These are phyloP conservation scores for Hyphopichia buzzinii DNA, from an alignment of 1,139 yeast genomes.

Conservation along the genomic window DNA sequence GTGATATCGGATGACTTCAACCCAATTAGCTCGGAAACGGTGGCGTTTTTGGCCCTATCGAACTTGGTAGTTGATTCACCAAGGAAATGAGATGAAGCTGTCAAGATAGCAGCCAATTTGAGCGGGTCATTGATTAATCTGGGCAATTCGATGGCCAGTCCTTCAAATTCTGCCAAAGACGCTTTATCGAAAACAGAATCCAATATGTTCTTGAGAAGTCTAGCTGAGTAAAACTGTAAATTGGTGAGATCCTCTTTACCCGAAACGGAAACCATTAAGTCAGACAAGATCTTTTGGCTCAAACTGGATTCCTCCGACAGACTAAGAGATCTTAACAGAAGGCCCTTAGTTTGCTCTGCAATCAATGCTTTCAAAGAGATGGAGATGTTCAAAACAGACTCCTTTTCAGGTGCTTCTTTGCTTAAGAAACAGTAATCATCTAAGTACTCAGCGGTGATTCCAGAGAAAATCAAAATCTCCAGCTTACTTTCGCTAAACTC, in stretches of 20 bases:
- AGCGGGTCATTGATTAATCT: slow-evolving; percentile 32
- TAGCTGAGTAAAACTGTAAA: slow-evolving; percentile 22
- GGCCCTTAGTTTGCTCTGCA: not conserved
- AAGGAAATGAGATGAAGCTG: slow-evolving; percentile 35
- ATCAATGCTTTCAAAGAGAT: not conserved
- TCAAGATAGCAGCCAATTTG: slow-evolving; percentile 36
- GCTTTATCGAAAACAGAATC: slow-evolving; percentile 27
- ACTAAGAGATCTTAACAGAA: not conserved
- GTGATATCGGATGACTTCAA: slow-evolving; percentile 39
- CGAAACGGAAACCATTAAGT: not conserved
- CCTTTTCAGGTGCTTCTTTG: not conserved
- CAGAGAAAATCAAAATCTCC: slow-evolving; percentile 8
- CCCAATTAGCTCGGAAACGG: slow-evolving; percentile 68
- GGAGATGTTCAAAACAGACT: not conserved
- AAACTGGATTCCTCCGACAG: not conserved
- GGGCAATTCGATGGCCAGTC: slow-evolving; percentile 26
- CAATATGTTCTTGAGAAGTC: slow-evolving; percentile 22
- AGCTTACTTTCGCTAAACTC: slow-evolving; percentile 4
- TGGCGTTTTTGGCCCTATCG: slow-evolving; percentile 56
- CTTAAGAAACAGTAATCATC: slow-evolving; percentile 24
- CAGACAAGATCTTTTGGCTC: not conserved
- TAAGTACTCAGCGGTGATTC: slow-evolving; percentile 25
- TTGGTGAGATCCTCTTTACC: not conserved
- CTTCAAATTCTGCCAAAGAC: slow-evolving; percentile 24
- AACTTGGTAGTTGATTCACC: slow-evolving; percentile 25